phyloP scores from a whole-genome alignment of 208 protist species.

The Naegleria fowleri region DNA sequence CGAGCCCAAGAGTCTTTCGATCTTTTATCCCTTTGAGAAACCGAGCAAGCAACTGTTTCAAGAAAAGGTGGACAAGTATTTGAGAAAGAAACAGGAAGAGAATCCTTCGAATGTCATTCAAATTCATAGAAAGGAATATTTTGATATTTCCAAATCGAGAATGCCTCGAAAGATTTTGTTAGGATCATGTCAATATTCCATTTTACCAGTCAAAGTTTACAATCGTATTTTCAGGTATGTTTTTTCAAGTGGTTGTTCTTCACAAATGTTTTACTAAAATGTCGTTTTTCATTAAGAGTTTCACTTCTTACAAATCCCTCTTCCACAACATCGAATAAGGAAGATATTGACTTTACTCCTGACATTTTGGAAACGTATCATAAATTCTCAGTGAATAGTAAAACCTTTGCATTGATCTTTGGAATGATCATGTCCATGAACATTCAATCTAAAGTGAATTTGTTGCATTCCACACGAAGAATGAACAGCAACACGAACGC shows the following conservation, averaged over 20 bases:
- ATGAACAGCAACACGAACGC: too few relatives aligned
- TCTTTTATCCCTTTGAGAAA: not conserved
- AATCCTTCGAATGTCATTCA: not conserved
- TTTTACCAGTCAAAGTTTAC: not conserved
- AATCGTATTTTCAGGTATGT: not conserved
- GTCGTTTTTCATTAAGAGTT: not conserved
- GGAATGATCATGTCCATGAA: not conserved
- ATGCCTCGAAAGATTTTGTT: not conserved
- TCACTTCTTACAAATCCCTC: not conserved
- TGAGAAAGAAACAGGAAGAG: not conserved
- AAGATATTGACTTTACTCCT: not conserved
- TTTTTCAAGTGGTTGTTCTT: too few relatives aligned
- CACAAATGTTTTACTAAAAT: too few relatives aligned
- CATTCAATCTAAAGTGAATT: not conserved
- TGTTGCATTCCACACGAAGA: not conserved
- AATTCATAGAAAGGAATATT: not conserved
- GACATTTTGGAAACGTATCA: not conserved
- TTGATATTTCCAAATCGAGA: not conserved
- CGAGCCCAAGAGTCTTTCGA: not conserved
- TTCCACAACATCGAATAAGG: not conserved
- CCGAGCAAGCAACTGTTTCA: not conserved
- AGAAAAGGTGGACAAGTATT: not conserved
- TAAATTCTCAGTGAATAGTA: not conserved
- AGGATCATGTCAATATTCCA: not conserved
- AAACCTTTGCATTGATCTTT: not conserved